Evolutionary conservation across 2,329 filamentous ascomycete genomes (phyloP), one percentile per base, ranked within the genome.

Genomic region (Alternaria gaisen): DNA sequence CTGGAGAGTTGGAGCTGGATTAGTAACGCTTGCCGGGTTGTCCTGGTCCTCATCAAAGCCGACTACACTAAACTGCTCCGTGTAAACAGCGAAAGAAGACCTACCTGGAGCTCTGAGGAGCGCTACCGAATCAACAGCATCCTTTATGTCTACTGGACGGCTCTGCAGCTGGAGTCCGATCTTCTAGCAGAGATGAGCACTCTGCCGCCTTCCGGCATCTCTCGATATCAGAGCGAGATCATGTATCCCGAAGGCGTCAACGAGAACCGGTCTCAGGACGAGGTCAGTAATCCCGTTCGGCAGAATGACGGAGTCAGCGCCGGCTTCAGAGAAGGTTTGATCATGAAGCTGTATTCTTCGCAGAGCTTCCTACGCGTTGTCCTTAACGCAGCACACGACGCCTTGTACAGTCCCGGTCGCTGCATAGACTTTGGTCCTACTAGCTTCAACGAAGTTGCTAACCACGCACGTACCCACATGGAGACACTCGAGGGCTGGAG

Each of bases 161-260:
- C 92, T 75, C 82, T 97, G 64, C 94, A 98, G 73, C 84, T 98
- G 11, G 94, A 98, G 79, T 97, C 90, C 78, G 94, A 98, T 77
- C 92, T 98, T 44, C 85, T 97, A 47, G 95, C 95, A 3, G 95
- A 99, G 79, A 84, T 98, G 60, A 86, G 87, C 48, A 76, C 72
- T 59, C 80, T 90, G 14, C 87, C 87, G 5, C 82, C 84, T 1
- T 90, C 87, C 72, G 85, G 86, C 2, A 87, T 90, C 30, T 85
- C 85, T 10, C 80, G 82, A 32, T 81, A 85, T 7, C 87, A 89
- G 71, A 79, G 80, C 20, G 83, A 86, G 50, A 88, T 93, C 79
- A 87, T 90, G 9, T 88, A 88, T 72, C 91, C 90, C 2, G 88
- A 88, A 65, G 83, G 82, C 5, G 82, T 91, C 1, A 80, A 86